phyloP scores from a whole-genome alignment of 2,329 filamentous ascomycete species.

The Penicillium occitanis region DNA sequence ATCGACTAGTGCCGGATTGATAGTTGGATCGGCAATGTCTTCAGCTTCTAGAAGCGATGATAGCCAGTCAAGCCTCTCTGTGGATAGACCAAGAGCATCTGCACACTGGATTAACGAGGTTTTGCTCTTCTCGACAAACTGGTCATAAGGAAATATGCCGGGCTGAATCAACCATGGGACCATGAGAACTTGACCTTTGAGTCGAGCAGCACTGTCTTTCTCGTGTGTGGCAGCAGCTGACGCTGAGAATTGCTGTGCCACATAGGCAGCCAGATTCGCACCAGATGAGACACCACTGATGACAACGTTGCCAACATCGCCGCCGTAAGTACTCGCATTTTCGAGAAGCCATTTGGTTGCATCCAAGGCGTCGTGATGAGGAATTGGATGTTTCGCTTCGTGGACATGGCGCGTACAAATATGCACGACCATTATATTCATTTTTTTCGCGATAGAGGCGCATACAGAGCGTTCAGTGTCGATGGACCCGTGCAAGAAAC shows the following conservation, averaged over 20 bases:
- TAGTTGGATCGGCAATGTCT: background rate
- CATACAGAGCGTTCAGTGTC: constrained; percentile 11
- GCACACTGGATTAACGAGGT: background rate
- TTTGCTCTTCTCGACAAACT: background rate
- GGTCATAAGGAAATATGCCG: constrained; percentile 1
- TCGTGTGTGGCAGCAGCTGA: background rate
- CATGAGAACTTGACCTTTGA: constrained; percentile 8
- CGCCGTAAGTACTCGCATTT: background rate
- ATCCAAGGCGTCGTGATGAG: constrained; percentile 6
- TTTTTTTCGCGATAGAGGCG: background rate
- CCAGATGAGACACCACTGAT: constrained; percentile 10
- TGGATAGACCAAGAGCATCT: background rate
- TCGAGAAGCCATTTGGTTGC: constrained; percentile 7
- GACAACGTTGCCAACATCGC: constrained; percentile 2
- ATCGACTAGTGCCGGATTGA: constrained; percentile 3
- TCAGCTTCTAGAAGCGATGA: background rate
- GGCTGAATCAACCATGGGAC: constrained; percentile 14
- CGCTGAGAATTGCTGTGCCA: background rate
- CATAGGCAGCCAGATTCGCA: constrained; percentile 8
- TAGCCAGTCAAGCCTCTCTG: background rate
- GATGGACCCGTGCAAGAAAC: constrained; percentile 8
- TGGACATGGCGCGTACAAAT: background rate
- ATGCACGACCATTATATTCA: constrained; percentile 6
- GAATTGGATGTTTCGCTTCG: constrained; percentile 6
- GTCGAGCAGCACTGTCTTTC: background rate